Percentiles rank a stretch among this genome's conserved stretches.
Evolutionary conservation across 108 stramenopile species (phyloP).

Genomic region (Seminavis robusta): DNA sequence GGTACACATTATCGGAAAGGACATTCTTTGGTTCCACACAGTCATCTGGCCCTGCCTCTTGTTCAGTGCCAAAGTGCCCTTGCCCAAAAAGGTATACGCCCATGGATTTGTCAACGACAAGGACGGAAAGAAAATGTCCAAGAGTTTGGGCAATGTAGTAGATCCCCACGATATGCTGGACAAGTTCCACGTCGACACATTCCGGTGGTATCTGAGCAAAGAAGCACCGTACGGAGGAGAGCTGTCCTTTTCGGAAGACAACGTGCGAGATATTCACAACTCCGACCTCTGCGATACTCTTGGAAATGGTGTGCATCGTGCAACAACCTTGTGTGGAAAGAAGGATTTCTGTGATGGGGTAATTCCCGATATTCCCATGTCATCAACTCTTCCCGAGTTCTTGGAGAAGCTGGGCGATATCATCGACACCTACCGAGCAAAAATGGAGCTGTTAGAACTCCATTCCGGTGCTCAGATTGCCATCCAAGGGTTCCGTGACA

Average conservation of each 20-base stretch:
- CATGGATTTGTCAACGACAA: slow-evolving; percentile 97
- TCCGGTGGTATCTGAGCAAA: slow-evolving; percentile 90
- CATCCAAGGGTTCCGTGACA: slow-evolving; percentile 80
- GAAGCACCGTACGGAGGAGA: slow-evolving; percentile 95
- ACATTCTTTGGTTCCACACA: slow-evolving; percentile 98
- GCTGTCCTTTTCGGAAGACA: slow-evolving; percentile 80
- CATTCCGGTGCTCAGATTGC: slow-evolving; percentile 72
- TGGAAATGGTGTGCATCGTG: slow-evolving; percentile 97
- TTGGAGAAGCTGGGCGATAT: slow-evolving; percentile 40
- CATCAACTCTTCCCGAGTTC: slow-evolving; percentile 2
- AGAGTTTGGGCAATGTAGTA: slow-evolving; percentile 96
- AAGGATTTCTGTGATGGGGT: slow-evolving; percentile 88
- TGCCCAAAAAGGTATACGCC: slow-evolving; percentile 93
- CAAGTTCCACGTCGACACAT: slow-evolving; percentile 88
- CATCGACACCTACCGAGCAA: slow-evolving; percentile 45
- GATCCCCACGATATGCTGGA: slow-evolving; percentile 94
- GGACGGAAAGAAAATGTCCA: slow-evolving; percentile 99
- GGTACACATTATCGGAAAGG: slow-evolving; percentile 97
- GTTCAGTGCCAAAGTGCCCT: slow-evolving; percentile 89
- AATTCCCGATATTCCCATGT: slow-evolving; percentile 63
- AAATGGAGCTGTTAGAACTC: slow-evolving; percentile 80
- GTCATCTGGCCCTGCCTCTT: slow-evolving; percentile 99
- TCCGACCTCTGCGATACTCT: slow-evolving; percentile 93
- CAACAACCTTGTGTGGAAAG: slow-evolving; percentile 82
- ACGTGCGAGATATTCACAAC: slow-evolving; percentile 92